Percentiles rank a stretch among this genome's conserved stretches.
phyloP scores from a whole-genome alignment of 371 early-diverging fungal genomes.

The Circinella umbellata region DNA sequence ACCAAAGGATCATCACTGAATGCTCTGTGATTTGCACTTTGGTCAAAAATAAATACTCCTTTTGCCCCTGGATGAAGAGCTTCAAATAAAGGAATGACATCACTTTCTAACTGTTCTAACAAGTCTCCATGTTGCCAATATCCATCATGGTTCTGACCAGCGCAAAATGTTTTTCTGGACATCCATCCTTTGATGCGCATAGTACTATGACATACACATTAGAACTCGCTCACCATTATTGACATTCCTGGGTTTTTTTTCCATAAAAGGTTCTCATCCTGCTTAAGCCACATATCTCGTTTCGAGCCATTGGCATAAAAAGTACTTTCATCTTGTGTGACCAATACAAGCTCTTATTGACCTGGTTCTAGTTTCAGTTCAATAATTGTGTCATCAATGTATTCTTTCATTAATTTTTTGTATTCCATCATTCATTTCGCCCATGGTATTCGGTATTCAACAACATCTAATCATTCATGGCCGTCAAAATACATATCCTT shows the following conservation, averaged over 20 bases:
- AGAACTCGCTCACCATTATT: constrained; percentile 22
- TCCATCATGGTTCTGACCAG: constrained; percentile 8
- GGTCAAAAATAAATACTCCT: constrained; percentile 18
- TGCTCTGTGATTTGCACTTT: constrained; percentile 11
- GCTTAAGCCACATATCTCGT: constrained; percentile 1
- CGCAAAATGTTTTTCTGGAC: constrained; percentile 4
- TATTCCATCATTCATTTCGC: constrained; percentile 7
- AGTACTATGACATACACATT: constrained; percentile 20
- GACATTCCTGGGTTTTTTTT: constrained; percentile 16
- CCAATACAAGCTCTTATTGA: constrained; percentile 11
- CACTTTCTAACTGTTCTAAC: constrained; percentile 14
- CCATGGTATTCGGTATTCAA: constrained; percentile 13
- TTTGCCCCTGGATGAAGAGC: constrained; percentile 10
- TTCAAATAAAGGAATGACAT: constrained; percentile 18
- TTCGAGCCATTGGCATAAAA: constrained; percentile 22
- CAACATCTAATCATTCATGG: constrained; percentile 18
- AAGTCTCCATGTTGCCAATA: constrained; percentile 15
- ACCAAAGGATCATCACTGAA: constrained; percentile 11
- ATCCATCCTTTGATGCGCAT: constrained; percentile 6
- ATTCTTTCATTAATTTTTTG: constrained; percentile 3
- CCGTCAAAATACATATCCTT: constrained; percentile 19
- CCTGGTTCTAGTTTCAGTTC: background rate
- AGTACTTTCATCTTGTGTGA: constrained; percentile 19
- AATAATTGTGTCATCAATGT: background rate
- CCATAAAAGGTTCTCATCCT: background rate